phyloP scores from a whole-genome alignment of 2,329 filamentous ascomycete genomes.

The Verticillium isaacii region DNA sequence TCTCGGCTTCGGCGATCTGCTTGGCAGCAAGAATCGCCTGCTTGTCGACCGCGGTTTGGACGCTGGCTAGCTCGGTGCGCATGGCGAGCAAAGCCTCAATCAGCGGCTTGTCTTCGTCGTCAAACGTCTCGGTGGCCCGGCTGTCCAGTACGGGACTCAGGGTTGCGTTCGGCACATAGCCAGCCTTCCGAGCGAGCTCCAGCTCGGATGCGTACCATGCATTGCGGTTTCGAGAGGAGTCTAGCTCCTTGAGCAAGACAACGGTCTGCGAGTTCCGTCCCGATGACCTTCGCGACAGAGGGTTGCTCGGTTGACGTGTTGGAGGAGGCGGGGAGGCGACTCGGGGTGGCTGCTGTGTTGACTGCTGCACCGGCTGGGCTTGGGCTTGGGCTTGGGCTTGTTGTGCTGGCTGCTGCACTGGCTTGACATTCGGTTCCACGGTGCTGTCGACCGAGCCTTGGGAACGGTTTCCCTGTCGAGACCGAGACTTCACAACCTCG shows the following conservation, averaged over 20 bases:
- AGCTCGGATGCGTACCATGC: constrained; percentile 97
- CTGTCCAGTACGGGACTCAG: constrained; percentile 72
- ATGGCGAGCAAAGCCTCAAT: constrained; percentile 91
- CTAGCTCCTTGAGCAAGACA: constrained; percentile 79
- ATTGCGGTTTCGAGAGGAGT: constrained; percentile 78
- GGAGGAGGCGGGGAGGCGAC: constrained; percentile 56
- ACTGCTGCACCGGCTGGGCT: constrained; percentile 20
- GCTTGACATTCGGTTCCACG: constrained; percentile 50
- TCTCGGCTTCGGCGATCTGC: constrained; percentile 89
- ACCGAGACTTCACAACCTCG: constrained; percentile 26
- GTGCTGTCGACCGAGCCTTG: constrained; percentile 67
- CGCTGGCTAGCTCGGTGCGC: constrained; percentile 81
- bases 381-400: not conserved
- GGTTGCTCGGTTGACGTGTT: constrained; percentile 50
- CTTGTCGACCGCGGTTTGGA: constrained; percentile 84
- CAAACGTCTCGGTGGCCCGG: constrained; percentile 71
- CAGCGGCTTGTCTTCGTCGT: constrained; percentile 86
- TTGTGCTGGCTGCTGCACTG: constrained; percentile 14
- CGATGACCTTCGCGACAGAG: constrained; percentile 56
- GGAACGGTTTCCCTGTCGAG: constrained; percentile 42
- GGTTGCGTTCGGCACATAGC: constrained; percentile 71
- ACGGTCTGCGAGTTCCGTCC: constrained; percentile 62
- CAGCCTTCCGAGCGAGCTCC: constrained; percentile 83
- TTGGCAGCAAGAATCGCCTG: constrained; percentile 82
- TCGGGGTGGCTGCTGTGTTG: constrained; percentile 22